A percentile compares a stretch with the other conserved stretches of the same genome.
These are phyloP conservation scores for Phaeosphaeriaceae sp. DNA, from an alignment of 2,329 filamentous ascomycete species.

Conservation along the genomic window DNA sequence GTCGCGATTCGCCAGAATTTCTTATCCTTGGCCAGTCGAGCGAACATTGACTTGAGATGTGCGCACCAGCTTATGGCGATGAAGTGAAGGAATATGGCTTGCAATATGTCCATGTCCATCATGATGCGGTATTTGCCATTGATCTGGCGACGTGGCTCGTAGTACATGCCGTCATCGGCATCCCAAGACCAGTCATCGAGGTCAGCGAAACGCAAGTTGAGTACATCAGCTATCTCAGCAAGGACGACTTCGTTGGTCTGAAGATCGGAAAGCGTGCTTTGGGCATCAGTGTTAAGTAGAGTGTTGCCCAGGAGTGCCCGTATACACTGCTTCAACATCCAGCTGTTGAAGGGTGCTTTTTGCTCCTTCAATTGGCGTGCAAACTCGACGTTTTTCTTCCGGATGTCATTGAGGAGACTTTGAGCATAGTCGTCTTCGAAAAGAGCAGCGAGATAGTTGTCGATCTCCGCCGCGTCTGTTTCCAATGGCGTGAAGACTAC, in stretches of 20 bases:
- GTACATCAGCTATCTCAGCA: slow-evolving; percentile 62
- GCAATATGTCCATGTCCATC: slow-evolving; percentile 65
- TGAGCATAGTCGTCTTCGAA: slow-evolving; percentile 21
- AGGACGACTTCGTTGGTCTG: slow-evolving; percentile 46
- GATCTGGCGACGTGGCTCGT: slow-evolving; percentile 56
- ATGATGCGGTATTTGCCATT: slow-evolving; percentile 67
- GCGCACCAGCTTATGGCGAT: slow-evolving; percentile 61
- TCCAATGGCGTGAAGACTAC: slow-evolving; percentile 25
- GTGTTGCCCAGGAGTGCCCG: slow-evolving; percentile 17
- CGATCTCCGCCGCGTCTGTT: slow-evolving; percentile 23
- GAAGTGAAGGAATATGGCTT: slow-evolving; percentile 63
- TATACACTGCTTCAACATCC: slow-evolving; percentile 15
- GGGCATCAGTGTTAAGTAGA: slow-evolving; percentile 20
- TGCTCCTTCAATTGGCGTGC: slow-evolving; percentile 7
- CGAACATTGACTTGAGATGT: slow-evolving; percentile 54
- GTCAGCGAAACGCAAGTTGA: slow-evolving; percentile 62
- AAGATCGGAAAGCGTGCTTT: slow-evolving; percentile 19
- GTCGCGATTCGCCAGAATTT: slow-evolving; percentile 53
- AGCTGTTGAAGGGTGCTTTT: slow-evolving; percentile 10
- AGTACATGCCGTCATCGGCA: slow-evolving; percentile 8
- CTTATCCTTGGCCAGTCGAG: background rate
- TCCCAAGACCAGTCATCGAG: slow-evolving; percentile 62
- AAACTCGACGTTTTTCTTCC: slow-evolving; percentile 3
- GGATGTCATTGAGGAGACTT: slow-evolving; percentile 6
- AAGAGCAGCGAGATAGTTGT: slow-evolving; percentile 16